Percentiles rank a stretch among this genome's conserved stretches.
phyloP scores from a whole-genome alignment of 495 filamentous ascomycete species.

The Neurospora sp. region DNA sequence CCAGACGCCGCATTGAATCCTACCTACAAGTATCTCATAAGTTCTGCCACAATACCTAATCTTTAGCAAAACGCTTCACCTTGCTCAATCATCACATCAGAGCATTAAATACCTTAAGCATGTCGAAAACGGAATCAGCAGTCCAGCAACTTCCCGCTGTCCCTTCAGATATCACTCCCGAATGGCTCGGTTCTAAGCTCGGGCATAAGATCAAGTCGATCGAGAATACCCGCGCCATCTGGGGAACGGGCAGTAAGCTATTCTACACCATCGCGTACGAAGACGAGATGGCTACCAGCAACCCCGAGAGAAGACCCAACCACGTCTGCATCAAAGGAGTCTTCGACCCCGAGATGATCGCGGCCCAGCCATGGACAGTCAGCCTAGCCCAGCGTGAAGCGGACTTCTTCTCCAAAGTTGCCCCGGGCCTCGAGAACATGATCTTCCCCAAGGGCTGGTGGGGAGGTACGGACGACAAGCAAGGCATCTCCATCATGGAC shows the following conservation, averaged over 20 bases:
- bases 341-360: conserved; percentile 23
- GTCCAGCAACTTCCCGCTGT: conserved; percentile 9
- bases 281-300: conserved; percentile 3
- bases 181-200: conserved; percentile 19
- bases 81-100: background rate
- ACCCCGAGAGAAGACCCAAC: conserved; percentile 10
- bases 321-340: conserved; percentile 26
- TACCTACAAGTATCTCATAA: background rate
- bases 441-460: conserved; percentile 26
- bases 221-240: conserved; percentile 13
- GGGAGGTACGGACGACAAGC: conserved; percentile 16
- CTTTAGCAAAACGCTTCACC: background rate
- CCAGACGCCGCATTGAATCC: background rate
- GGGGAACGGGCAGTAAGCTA: conserved; percentile 25
- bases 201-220: conserved; percentile 22
- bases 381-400: conserved; percentile 25
- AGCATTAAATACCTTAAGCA: background rate
- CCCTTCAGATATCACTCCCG: conserved; percentile 15
- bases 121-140: background rate
- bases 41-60: background rate
- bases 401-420: conserved; percentile 25
- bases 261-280: conserved; percentile 21
- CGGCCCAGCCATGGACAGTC: conserved; percentile 23
- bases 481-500: conserved; percentile 27
- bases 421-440: conserved; percentile 20